Base-by-base conservation (phyloP, 2,329 filamentous ascomycete species). In the Lachnellula arida region DNA sequence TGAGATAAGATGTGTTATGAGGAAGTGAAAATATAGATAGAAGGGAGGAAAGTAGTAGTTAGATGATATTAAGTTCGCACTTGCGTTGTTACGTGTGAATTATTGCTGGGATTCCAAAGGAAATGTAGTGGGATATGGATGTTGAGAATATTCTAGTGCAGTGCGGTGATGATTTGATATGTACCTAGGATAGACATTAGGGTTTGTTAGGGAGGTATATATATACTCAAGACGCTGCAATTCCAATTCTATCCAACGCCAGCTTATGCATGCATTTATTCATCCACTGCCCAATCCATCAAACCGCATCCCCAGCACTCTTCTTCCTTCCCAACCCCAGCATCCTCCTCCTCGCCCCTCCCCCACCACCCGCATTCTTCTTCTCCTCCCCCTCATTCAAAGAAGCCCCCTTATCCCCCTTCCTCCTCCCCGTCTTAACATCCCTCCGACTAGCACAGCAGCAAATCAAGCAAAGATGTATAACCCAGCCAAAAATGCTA, bases 401-500 rank as follows among this genome's bases (percentile, higher is more conserved):
- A 57, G 65, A 70, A 7, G 66, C 68, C 42, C 59, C 65, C 49
- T 48, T 56, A 43, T 63, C 64, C 3, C 67, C 67, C 46, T 46
- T 65, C 50, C 62, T 67, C 54, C 65, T 65, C 2, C 68, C 69
- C 9, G 57, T 67, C 56, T 46, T 65, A 0, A 70, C 62, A 62
- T 71, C 69, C 47, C 68, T 62, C 47, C 63, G 58, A 25, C 57
- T 60, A 1, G 63, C 63, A 58, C 87, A 89, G 70, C 89, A 95
- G 72, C 91, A 96, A 64, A 86, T 89, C 71, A 93, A 79, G 34
- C 86, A 83, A 28, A 87, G 75, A 70, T 95, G 89, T 19, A 95
- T 76, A 34, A 88, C 69, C 65, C 89, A 92, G 0, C 87, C 86
- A 19, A 92, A 67, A 5, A 90, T 73, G 1, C 82, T 81, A 58